Evolutionary conservation across 1,284 basidiomycete species (phyloP).

Genomic region (Coniferiporia sulphurascens): DNA sequence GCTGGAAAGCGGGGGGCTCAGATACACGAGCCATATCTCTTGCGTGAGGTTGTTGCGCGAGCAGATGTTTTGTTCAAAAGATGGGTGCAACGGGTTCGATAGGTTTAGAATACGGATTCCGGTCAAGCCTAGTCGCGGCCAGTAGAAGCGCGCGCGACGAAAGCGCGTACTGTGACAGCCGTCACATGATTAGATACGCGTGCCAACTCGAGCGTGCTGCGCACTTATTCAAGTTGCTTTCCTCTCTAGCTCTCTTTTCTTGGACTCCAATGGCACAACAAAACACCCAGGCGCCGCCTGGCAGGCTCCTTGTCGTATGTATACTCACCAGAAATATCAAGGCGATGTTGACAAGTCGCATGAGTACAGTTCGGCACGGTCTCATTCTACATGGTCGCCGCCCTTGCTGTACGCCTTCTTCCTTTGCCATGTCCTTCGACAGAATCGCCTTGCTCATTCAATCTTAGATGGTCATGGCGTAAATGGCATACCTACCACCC

Average conservation of each 20-base stretch:
- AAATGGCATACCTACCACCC: constrained; percentile 25
- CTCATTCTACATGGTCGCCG: constrained; percentile 76
- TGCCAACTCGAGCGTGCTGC: too few relatives aligned
- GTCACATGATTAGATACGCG: too few relatives aligned
- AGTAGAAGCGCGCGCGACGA: background rate
- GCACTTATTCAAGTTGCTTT: too few relatives aligned
- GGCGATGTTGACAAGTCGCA: background rate
- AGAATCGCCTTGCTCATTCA: background rate
- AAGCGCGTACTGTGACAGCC: background rate
- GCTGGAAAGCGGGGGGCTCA: background rate
- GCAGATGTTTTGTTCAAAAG: too few relatives aligned
- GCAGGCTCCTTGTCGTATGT: constrained; percentile 22
- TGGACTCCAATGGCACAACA: constrained; percentile 18
- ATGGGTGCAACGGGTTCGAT: too few relatives aligned
- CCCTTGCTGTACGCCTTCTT: constrained; percentile 59
- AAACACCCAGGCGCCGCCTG: constrained; percentile 18
- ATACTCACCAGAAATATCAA: constrained; percentile 12
- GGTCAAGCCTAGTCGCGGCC: too few relatives aligned
- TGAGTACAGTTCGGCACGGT: constrained; percentile 54
- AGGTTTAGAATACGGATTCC: too few relatives aligned
- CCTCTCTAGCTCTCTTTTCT: background rate
- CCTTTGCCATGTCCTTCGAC: background rate
- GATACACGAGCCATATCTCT: background rate
- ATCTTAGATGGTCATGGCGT: constrained; percentile 78
- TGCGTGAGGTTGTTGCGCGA: background rate